Evolutionary conservation across 352 stramenopile genomes (phyloP), one percentile per base, ranked within the genome.

Genomic region (Phytophthora agathidicida): DNA sequence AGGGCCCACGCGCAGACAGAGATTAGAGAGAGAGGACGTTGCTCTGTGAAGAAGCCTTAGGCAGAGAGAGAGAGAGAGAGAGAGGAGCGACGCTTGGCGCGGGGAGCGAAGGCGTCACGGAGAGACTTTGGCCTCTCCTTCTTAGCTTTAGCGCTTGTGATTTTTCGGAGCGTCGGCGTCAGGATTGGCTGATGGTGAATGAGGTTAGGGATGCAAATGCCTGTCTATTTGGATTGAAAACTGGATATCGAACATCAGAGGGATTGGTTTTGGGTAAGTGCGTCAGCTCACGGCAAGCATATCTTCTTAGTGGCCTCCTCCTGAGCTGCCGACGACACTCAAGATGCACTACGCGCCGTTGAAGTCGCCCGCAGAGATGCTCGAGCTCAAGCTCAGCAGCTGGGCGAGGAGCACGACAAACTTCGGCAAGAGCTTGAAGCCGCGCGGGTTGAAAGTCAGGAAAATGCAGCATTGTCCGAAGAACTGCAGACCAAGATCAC

Each of bases 401-500:
- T 65, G 7, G 38, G 50, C 7, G 62, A 77, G 3, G 78, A 88
- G 13, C 33, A 65, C 2, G 83, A 93, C 8, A 47, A 42, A 39
- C 39, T 80, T 46, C 65, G 53, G 5, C 79, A 73, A 46, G 80
- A 93, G 14, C 60, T 81, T 0, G 79, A 93, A 22, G 73, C 80
- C 16, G 9, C 69, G 10, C 61, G 69, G 1, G 23, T 55, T 0
- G 83, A 93, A 44, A 50, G 30, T 8, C 70, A 56, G 19, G 83
- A 93, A 17, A 63, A 51, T 1, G 55, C 35, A 13, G 66, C 70
- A 0, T 49, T 83, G 7, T 58, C 73, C 0, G 83, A 90, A 32
- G 78, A 90, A 48, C 38, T 92, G 24, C 83, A 92, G 33, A 59
- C 43, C 10, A 89, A 92, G 49, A 76, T 92, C 46, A 76, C 71